These are phyloP conservation scores for Aspergillus taichungensis DNA, from an alignment of 495 filamentous ascomycete species.

Conservation along the genomic window DNA sequence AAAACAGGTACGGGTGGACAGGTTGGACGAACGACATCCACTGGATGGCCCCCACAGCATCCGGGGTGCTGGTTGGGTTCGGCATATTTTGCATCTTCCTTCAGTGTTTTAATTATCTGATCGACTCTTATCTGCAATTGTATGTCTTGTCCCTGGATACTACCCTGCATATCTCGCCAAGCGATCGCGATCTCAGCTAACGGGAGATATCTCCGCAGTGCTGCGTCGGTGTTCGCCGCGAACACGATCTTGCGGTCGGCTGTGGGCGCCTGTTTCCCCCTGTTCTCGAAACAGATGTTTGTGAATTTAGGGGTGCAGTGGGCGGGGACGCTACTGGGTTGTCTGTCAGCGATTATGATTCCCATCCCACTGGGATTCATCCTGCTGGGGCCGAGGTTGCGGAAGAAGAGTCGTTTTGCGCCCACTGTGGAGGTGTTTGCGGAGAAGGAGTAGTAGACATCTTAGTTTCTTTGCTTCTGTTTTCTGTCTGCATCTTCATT, in stretches of 20 bases:
- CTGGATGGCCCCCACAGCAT: conserved; percentile 32
- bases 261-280: conserved; percentile 69
- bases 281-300: conserved; percentile 78
- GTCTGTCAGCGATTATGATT: conserved; percentile 57
- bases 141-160: conserved; percentile 28
- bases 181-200: background rate
- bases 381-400: conserved; percentile 22
- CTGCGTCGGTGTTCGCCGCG: conserved; percentile 85
- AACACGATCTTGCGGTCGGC: conserved; percentile 81
- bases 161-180: background rate
- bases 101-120: conserved; percentile 33
- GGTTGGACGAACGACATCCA: conserved; percentile 26
- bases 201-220: conserved; percentile 26
- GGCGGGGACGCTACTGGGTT: conserved; percentile 70
- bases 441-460: conserved; percentile 4
- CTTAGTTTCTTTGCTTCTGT: too few species aligned
- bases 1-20: conserved; percentile 32
- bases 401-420: conserved; percentile 30
- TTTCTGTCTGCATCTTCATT: too few species aligned
- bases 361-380: conserved; percentile 55
- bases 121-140: conserved; percentile 54
- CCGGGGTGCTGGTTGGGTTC: conserved; percentile 24
- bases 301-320: conserved; percentile 66
- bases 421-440: conserved; percentile 12
- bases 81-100: conserved; percentile 31